Conservation (phyloP, 148 eudicot genomes). For the Chenopodium quinoa region DNA sequence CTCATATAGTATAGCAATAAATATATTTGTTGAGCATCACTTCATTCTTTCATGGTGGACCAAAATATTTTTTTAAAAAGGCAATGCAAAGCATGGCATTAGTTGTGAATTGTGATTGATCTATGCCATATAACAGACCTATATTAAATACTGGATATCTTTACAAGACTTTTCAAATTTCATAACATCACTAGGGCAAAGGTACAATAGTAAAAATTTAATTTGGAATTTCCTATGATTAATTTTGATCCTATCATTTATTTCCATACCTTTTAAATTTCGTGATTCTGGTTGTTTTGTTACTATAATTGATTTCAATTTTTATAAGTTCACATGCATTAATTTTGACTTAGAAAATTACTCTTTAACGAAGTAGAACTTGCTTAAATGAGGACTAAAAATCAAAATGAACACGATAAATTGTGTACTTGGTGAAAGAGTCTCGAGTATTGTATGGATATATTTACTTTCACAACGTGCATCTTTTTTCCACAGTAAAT, state of each 20-base stretch:
- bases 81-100: background rate
- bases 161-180: background rate
- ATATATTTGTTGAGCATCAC: background rate
- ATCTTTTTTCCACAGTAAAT: too few species aligned
- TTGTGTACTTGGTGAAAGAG: too few species aligned
- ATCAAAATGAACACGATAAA: too few species aligned
- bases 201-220: too few species aligned
- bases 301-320: too few species aligned
- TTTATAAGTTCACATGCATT: background rate
- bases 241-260: too few species aligned
- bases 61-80: background rate
- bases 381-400: background rate
- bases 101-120: slow-evolving; percentile 3
- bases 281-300: too few species aligned
- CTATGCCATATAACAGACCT: background rate
- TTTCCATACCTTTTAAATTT: too few species aligned
- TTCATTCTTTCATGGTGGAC: background rate
- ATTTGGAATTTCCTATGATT: too few species aligned
- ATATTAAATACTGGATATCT: background rate
- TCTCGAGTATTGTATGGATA: too few species aligned
- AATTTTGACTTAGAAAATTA: background rate
- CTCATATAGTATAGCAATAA: background rate
- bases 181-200: background rate
- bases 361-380: background rate
- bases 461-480: too few species aligned